These are phyloP conservation scores for Anthostomella pinea DNA, from an alignment of 2,329 filamentous ascomycete species.

Conservation along the genomic window DNA sequence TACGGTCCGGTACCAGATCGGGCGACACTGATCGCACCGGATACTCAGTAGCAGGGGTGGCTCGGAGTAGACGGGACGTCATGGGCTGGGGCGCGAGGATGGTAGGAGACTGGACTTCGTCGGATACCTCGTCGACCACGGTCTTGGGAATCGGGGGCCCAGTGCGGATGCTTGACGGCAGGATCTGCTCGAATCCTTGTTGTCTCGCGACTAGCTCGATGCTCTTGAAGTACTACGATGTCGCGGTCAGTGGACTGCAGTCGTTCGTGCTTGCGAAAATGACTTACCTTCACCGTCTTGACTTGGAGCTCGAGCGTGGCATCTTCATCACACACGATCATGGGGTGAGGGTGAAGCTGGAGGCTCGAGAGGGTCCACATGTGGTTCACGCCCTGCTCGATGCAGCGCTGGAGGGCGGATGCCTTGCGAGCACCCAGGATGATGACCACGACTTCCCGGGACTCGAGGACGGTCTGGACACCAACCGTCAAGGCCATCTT, in stretches of 20 bases:
- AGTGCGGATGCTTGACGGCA: slow-evolving; percentile 55
- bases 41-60: slow-evolving; percentile 54
- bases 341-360: slow-evolving; percentile 75
- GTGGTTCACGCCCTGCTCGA: slow-evolving; percentile 81
- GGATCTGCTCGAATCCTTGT: slow-evolving; percentile 56
- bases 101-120: slow-evolving; percentile 40
- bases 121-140: slow-evolving; percentile 44
- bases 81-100: slow-evolving; percentile 54
- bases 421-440: slow-evolving; percentile 81
- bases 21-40: slow-evolving; percentile 54
- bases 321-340: slow-evolving; percentile 82
- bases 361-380: slow-evolving; percentile 87
- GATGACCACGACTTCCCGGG: slow-evolving; percentile 78
- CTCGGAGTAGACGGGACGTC: slow-evolving; percentile 52
- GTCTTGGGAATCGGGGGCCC: slow-evolving; percentile 38
- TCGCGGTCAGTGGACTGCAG: no score
- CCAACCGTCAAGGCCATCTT: slow-evolving; percentile 82
- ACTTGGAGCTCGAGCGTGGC: slow-evolving; percentile 70
- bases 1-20: slow-evolving; percentile 60
- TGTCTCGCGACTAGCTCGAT: slow-evolving; percentile 62
- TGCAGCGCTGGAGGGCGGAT: slow-evolving; percentile 72
- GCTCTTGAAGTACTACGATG: slow-evolving; percentile 68
- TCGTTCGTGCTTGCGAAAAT: no score
- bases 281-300: slow-evolving; percentile 63
- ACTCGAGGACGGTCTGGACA: slow-evolving; percentile 78